Evolutionary conservation across 306 rosid species (phyloP).

Genomic region (Castanea crenata): DNA sequence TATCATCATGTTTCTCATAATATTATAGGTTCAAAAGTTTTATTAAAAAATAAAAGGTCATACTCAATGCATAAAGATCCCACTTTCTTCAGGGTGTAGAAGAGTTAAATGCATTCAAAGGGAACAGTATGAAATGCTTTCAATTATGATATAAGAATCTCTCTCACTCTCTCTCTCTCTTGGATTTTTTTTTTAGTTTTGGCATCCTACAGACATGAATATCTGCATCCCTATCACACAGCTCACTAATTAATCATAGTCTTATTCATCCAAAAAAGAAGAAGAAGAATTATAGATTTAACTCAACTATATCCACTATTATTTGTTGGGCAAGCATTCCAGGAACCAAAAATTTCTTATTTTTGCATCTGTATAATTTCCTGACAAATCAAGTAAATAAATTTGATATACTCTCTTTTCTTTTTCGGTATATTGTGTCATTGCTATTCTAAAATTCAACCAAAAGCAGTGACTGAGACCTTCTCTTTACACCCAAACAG

Average conservation of each 20-base stretch:
- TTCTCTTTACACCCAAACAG: not conserved
- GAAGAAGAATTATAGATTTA: not conserved
- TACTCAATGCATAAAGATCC: no score
- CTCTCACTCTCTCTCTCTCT: no score
- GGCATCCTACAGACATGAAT: not conserved
- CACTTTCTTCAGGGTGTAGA: no score
- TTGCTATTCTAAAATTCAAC: not conserved
- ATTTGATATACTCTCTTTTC: not conserved
- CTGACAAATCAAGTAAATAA: not conserved
- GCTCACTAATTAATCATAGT: not conserved
- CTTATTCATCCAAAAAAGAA: not conserved
- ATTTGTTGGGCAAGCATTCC: not conserved
- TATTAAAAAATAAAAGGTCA: no score
- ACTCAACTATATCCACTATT: not conserved
- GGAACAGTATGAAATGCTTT: not conserved
- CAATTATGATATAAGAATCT: not conserved
- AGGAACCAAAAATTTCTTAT: not conserved
- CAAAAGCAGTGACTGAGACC: not conserved
- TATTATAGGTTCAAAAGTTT: not conserved
- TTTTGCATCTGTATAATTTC: not conserved
- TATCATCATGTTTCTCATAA: conserved; percentile 23
- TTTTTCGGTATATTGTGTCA: not conserved
- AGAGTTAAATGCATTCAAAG: not conserved
- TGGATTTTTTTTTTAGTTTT: not conserved
- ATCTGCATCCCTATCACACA: not conserved